These are phyloP conservation scores for Trichoderma erinaceum DNA, from an alignment of 495 filamentous ascomycete genomes.

Conservation along the genomic window DNA sequence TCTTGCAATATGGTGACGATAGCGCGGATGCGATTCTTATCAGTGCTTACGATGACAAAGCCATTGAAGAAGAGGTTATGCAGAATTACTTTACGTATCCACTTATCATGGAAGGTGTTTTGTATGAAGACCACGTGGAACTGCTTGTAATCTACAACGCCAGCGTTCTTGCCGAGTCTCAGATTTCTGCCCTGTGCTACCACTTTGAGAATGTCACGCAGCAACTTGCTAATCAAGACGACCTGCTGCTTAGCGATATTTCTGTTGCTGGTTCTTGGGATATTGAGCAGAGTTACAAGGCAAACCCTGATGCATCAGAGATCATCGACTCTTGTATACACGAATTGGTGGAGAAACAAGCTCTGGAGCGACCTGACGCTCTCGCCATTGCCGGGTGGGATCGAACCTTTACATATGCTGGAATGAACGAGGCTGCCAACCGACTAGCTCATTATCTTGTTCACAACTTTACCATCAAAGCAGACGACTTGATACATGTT, in stretches of 20 bases:
- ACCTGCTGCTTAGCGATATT: background rate
- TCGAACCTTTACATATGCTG: background rate
- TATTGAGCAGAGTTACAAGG: background rate
- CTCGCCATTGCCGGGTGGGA: constrained; percentile 5
- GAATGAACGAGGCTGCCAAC: background rate
- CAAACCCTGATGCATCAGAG: constrained; percentile 17
- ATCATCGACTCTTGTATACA: constrained; percentile 37
- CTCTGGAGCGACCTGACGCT: constrained; percentile 22
- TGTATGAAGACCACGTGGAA: background rate
- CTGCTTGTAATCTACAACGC: background rate
- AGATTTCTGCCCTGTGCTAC: background rate
- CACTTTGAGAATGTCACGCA: constrained; percentile 7
- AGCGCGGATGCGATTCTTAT: background rate
- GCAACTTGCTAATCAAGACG: constrained; percentile 3
- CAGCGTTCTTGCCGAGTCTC: background rate
- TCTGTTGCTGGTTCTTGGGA: constrained; percentile 12
- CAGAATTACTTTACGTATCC: constrained; percentile 13
- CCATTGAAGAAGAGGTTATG: background rate
- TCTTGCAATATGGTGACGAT: background rate
- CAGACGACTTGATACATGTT: constrained; percentile 48
- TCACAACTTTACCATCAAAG: constrained; percentile 39
- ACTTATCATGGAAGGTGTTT: background rate
- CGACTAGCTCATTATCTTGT: constrained; percentile 38
- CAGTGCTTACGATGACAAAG: background rate
- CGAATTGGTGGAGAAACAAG: constrained; percentile 41